These are phyloP conservation scores for Golubevia sp. DNA, from an alignment of 1,284 basidiomycete species.

Conservation along the genomic window DNA sequence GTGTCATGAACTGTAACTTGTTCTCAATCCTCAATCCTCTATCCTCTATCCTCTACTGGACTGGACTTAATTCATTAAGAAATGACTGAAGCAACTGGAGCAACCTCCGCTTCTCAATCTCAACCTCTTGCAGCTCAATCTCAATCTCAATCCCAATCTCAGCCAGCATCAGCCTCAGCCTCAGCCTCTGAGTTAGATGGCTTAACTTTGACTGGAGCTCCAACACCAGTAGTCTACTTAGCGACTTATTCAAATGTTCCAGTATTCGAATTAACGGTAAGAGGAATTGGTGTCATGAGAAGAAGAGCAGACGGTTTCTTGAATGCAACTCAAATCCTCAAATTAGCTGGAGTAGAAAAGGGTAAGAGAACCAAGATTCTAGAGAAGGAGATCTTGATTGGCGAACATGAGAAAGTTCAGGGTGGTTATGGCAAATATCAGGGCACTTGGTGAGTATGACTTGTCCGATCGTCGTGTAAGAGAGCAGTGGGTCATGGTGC, in stretches of 20 bases:
- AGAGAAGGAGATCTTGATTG: slow-evolving; percentile 94
- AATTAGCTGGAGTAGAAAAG: slow-evolving; percentile 98
- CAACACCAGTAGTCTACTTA: slow-evolving; percentile 50
- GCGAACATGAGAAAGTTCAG: slow-evolving; percentile 98
- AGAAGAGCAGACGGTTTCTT: slow-evolving; percentile 85
- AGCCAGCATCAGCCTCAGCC: too few relatives aligned
- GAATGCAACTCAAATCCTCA: slow-evolving; percentile 98
- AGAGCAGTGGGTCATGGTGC: too few relatives aligned
- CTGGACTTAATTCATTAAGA: too few relatives aligned
- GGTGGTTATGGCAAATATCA: slow-evolving; percentile 99
- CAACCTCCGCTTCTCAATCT: too few relatives aligned
- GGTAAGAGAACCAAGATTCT: slow-evolving; percentile 94
- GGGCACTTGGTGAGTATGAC: slow-evolving; percentile 82
- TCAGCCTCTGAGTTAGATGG: too few relatives aligned
- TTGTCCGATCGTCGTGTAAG: too few relatives aligned
- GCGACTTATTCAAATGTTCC: slow-evolving; percentile 63
- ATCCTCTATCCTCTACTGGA: too few relatives aligned
- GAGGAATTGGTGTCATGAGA: slow-evolving; percentile 98
- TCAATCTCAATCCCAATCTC: too few relatives aligned
- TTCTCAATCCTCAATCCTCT: too few relatives aligned
- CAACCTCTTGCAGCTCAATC: too few relatives aligned
- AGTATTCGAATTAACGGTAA: slow-evolving; percentile 68
- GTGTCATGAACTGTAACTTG: too few relatives aligned
- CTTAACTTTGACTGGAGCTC: not conserved
- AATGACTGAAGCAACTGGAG: too few relatives aligned